Evolutionary conservation across 2,329 filamentous ascomycete genomes (phyloP).

Genomic region (Fusarium praegraminearum): DNA sequence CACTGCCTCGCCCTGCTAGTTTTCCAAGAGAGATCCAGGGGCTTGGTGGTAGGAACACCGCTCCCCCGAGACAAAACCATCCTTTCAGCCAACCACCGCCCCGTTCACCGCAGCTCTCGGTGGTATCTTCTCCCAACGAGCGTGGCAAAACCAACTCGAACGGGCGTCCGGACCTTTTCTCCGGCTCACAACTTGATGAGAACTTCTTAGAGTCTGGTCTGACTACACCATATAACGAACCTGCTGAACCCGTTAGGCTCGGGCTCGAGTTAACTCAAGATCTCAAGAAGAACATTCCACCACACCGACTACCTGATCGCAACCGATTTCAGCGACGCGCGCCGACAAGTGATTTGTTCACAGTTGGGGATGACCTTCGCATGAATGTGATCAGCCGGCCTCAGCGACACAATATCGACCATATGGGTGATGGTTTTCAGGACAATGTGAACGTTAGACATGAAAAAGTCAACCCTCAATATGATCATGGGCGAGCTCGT

Average conservation of each 20-base stretch:
- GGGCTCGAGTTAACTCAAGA: constrained; percentile 43
- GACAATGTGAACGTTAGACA: constrained; percentile 37
- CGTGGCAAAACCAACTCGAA: constrained; percentile 29
- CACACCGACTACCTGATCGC: constrained; percentile 23
- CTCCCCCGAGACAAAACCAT: constrained; percentile 46
- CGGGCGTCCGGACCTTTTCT: constrained; percentile 50
- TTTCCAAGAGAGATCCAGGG: constrained; percentile 54
- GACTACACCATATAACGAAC: constrained; percentile 54
- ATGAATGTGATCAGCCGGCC: constrained; percentile 52
- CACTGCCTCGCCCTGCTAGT: constrained; percentile 48
- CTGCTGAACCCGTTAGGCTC: constrained; percentile 41
- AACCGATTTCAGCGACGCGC: constrained; percentile 27
- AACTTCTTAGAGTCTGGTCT: constrained; percentile 56
- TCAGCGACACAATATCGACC: constrained; percentile 43
- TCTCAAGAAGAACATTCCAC: constrained; percentile 41
- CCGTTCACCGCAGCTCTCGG: constrained; percentile 37
- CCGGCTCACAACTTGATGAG: constrained; percentile 55
- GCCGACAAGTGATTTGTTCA: constrained; percentile 33
- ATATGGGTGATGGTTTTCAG: constrained; percentile 53
- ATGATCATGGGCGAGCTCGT: constrained; percentile 33
- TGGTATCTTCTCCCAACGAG: constrained; percentile 39
- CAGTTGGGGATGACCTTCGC: constrained; percentile 54
- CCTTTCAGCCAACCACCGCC: constrained; percentile 43
- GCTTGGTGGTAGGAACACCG: constrained; percentile 50
- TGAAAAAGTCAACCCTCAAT: constrained; percentile 31